Conservation (phyloP, 2,329 filamentous ascomycete genomes). For the Aspergillus fumigatiaffinis region DNA sequence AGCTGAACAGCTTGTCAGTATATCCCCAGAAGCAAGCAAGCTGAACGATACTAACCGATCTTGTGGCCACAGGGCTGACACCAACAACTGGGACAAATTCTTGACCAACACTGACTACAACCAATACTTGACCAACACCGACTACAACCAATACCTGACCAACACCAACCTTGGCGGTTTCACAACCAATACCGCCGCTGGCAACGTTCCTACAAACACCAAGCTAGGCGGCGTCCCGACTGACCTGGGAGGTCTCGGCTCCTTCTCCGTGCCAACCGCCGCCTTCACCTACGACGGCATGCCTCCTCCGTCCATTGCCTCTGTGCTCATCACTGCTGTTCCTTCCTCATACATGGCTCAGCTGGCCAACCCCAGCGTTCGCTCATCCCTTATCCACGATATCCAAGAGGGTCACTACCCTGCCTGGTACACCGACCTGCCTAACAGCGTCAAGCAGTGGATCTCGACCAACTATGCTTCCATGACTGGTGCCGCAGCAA, state of each 20-base stretch:
- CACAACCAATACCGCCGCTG: slow-evolving; percentile 4
- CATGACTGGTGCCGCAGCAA: slow-evolving; percentile 1
- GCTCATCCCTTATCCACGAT: slow-evolving; percentile 20
- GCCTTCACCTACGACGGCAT: slow-evolving; percentile 4
- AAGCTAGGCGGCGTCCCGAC: background rate
- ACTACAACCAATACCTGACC: background rate
- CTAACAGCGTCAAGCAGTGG: slow-evolving; percentile 24
- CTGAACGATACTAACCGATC: background rate
- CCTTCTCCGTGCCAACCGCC: background rate
- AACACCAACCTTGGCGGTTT: background rate
- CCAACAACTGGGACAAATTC: background rate
- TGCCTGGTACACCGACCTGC: slow-evolving; percentile 25
- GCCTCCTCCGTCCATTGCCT: slow-evolving; percentile 22
- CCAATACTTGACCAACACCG: background rate
- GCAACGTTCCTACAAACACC: background rate
- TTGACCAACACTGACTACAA: background rate
- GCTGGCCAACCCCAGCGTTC: slow-evolving; percentile 16
- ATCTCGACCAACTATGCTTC: slow-evolving; percentile 7
- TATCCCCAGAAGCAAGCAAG: background rate
- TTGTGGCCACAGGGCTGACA: background rate
- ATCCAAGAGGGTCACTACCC: slow-evolving; percentile 21
- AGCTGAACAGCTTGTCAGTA: background rate
- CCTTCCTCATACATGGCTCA: slow-evolving; percentile 20
- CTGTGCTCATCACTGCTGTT: slow-evolving; percentile 23
- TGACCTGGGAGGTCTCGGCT: background rate